These are phyloP conservation scores for Gossypium herbaceum DNA, from an alignment of 345 rosid genomes.

Conservation along the genomic window DNA sequence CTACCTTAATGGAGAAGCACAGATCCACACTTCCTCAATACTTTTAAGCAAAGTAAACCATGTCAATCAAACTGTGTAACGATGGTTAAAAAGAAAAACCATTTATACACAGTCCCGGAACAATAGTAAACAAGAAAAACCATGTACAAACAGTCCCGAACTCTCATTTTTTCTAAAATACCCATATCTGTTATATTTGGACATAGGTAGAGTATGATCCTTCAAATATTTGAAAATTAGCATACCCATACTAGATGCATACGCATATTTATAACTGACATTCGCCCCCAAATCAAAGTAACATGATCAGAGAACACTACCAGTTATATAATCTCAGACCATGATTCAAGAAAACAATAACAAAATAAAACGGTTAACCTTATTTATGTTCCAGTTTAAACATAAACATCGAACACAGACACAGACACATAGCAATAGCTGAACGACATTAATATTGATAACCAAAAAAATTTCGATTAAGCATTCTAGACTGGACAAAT, in stretches of 20 bases:
- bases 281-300: too few species aligned
- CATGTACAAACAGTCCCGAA: neutral
- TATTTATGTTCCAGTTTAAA: neutral
- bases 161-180: neutral
- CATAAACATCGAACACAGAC: neutral
- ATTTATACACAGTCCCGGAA: neutral
- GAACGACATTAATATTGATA: too few species aligned
- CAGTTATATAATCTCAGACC: too few species aligned
- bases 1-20: neutral
- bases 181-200: neutral
- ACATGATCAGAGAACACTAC: neutral
- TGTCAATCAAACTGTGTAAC: too few species aligned
- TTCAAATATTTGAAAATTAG: too few species aligned
- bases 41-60: neutral
- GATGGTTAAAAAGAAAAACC: neutral
- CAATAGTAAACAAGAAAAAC: neutral
- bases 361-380: neutral
- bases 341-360: neutral
- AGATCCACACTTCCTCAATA: neutral
- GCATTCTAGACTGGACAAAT: too few species aligned
- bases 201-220: neutral
- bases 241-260: too few species aligned
- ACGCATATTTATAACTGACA: too few species aligned
- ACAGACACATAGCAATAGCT: too few species aligned
- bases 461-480: too few species aligned